Evolutionary conservation across 73 alveolate genomes (phyloP).

Genomic region (Tetrahymena thermophila): DNA sequence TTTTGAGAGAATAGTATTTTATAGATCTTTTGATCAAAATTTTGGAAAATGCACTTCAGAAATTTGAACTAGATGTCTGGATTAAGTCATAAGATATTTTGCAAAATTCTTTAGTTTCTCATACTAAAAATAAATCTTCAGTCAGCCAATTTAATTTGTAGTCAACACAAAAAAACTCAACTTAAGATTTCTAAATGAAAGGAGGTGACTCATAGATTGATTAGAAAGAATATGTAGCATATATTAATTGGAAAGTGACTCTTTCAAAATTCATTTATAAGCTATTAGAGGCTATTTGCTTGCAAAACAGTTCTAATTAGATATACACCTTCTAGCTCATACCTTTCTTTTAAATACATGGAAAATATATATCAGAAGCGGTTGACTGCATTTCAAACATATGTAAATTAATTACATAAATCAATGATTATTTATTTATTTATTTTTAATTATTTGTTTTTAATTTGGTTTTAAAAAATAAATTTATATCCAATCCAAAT

Average conservation of each 20-base stretch:
- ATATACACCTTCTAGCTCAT: constrained; percentile 16
- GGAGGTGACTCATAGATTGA: constrained; percentile 3
- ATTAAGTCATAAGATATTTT: not conserved
- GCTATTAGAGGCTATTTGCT: constrained; percentile 15
- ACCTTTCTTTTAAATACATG: constrained; percentile 8
- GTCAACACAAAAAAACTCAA: not conserved
- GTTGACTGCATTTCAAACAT: constrained; percentile 15
- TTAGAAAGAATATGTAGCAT: constrained; percentile 20
- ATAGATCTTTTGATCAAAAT: constrained; percentile 30
- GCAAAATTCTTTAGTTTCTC: not conserved
- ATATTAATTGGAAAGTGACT: constrained; percentile 13
- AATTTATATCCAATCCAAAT: no score
- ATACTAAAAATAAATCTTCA: not conserved
- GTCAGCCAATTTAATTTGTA: not conserved
- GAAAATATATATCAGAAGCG: constrained; percentile 33
- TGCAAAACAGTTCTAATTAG: constrained; percentile 8
- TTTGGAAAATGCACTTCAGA: not conserved
- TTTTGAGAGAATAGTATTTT: constrained; percentile 22
- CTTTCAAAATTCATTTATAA: constrained; percentile 2
- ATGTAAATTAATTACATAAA: not conserved
- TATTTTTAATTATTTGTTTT: constrained; percentile 1
- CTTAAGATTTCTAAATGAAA: not conserved
- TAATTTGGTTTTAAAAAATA: not conserved
- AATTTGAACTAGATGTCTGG: constrained; percentile 20
- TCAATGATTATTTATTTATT: not conserved